Evolutionary conservation across 1,139 yeast genomes (phyloP).

Genomic region (Yamadazyma oceani): DNA sequence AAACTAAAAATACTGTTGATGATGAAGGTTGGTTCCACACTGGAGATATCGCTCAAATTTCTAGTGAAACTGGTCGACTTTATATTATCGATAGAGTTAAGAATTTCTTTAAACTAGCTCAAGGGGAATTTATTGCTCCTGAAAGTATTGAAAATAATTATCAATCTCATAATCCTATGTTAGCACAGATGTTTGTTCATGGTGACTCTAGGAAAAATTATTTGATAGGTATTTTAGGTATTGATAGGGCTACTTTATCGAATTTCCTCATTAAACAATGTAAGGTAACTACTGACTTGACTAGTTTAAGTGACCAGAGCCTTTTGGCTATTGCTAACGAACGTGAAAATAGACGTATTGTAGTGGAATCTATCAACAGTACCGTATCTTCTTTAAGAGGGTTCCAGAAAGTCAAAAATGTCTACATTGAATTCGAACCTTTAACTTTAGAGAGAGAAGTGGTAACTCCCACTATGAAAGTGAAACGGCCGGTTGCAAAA

Average conservation of each 20-base stretch:
- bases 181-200: slow-evolving; percentile 41
- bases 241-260: slow-evolving; percentile 29
- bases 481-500: slow-evolving; percentile 61
- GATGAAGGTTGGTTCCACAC: slow-evolving; percentile 52
- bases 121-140: slow-evolving; percentile 47
- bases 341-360: slow-evolving; percentile 26
- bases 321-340: slow-evolving; percentile 29
- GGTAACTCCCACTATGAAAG: slow-evolving; percentile 74
- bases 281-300: slow-evolving; percentile 17
- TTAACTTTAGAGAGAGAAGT: slow-evolving; percentile 62
- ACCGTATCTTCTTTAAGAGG: slow-evolving; percentile 33
- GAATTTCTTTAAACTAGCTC: slow-evolving; percentile 45
- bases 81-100: slow-evolving; percentile 43
- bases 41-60: slow-evolving; percentile 40
- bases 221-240: slow-evolving; percentile 65
- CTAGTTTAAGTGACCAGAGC: slow-evolving; percentile 17
- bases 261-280: slow-evolving; percentile 19
- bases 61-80: slow-evolving; percentile 25
- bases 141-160: slow-evolving; percentile 43
- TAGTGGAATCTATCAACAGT: slow-evolving; percentile 29
- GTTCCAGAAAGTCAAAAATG: slow-evolving; percentile 68
- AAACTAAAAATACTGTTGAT: slow-evolving; percentile 47
- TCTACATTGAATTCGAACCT: slow-evolving; percentile 62
- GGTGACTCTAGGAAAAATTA: slow-evolving; percentile 65
- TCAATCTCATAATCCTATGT: slow-evolving; percentile 31